Base-by-base conservation (phyloP, 352 stramenopile species). In the Thalassiosira allenii region DNA sequence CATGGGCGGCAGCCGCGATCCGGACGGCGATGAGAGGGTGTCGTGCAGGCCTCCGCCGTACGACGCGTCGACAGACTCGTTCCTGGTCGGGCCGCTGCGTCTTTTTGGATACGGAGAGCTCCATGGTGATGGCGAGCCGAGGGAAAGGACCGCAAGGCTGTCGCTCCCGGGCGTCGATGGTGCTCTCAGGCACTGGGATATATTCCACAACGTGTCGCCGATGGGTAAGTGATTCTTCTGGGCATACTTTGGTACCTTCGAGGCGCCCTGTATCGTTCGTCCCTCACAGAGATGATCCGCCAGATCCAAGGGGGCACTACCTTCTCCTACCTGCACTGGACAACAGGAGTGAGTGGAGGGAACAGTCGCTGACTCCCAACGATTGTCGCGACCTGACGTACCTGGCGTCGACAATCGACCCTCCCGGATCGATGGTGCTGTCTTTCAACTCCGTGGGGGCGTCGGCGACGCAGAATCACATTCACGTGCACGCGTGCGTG, bases 181-280 rank as follows among this genome's bases (percentile, higher is more conserved):
- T 47, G 40, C 37, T 14, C 6, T 20, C 12, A 80, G 37, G 29
- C 14, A 43, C 56, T 91, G 81, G 81, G 81, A 91, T 49, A 64
- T 89, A 1, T 91, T 73, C 77, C 75, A 89, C 52, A 91, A 91
- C 70, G 73, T 91, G 3, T 82, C 70, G 63, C 85, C 85, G 30
- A 75, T 80, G 2, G n/a, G n/a, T n/a, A n/a, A n/a, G n/a, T n/a
- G n/a, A n/a, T n/a, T n/a, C n/a, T n/a, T n/a, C n/a, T n/a, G n/a
- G n/a, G n/a, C n/a, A n/a, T n/a, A n/a, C n/a, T n/a, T n/a, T n/a
- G n/a, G n/a, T n/a, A n/a, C n/a, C n/a, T n/a, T n/a, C n/a, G n/a
- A n/a, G 40, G 11, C 40, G 40, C n/a, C n/a, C n/a, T 49, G 40
- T 49, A 11, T 49, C n/a, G 40, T n/a, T 49, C 40, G 11, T 49